Evolutionary conservation across 2,329 filamentous ascomycete genomes (phyloP), one percentile per base, ranked within the genome.

Genomic region (Aspergillus flavus): DNA sequence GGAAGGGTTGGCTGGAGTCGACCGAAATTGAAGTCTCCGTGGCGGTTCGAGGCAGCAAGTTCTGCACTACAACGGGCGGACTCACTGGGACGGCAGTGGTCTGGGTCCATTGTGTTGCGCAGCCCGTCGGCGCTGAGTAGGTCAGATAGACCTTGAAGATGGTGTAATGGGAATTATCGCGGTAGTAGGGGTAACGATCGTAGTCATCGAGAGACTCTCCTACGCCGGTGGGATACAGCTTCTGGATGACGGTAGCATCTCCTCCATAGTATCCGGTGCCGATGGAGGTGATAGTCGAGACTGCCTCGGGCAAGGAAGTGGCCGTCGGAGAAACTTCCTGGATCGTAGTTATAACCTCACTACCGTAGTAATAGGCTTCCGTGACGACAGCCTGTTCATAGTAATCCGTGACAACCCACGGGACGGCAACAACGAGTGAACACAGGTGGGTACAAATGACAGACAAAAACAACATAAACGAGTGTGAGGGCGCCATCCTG

Each of bases 401-500:
- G 58, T 66, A 58, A 41, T 72, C 68, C 4, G 74, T 76, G 39
- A 71, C 70, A 30, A 76, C 71, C 74, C 74, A 76, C 11, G 74
- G 74, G 9, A 65, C 67, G 2, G 73, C 72, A 19, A 61, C 26
- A 64, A 68, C 68, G 61, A 71, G 61, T 11, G 69, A 64, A 57
- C 52, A 58, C 19, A 66, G 57, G 43, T 57, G 58, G 19, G 58
- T 30, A 39, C 61, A 63, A 66, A 69, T 53, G 68, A 74, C 52
- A 16, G 68, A 67, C 67, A 70, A 58, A 43, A 69, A 46, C 28
- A 64, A 57, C 19, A 59, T 54, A 60, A 75, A 69, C 66, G 72
- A 74, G 63, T 58, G 73, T 68, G 58, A 58, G 62, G 65, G 61
- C 41, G 64, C 67, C 68, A 74, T 74, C 19, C 3, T 58, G 26